phyloP scores from a whole-genome alignment of 1,284 basidiomycete species.

The Tetrapyrgos nigripes region DNA sequence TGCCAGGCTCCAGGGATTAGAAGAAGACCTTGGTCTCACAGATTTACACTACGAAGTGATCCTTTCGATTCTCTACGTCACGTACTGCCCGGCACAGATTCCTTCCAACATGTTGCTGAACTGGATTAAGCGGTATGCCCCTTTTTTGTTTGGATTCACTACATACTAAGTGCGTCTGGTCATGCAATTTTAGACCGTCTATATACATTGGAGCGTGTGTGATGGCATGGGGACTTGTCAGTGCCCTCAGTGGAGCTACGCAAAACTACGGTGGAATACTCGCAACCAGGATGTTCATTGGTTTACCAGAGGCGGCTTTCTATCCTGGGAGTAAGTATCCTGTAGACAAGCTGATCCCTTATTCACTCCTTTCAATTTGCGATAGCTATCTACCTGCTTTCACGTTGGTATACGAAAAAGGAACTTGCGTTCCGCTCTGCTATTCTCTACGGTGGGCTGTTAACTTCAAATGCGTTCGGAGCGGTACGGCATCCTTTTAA shows the following conservation, averaged over 20 bases:
- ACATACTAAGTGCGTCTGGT: not conserved
- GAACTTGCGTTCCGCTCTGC: slow-evolving; percentile 74
- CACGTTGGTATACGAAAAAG: slow-evolving; percentile 72
- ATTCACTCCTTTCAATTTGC: not conserved
- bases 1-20: slow-evolving; percentile 65
- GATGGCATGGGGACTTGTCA: slow-evolving; percentile 68
- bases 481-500: slow-evolving; percentile 58
- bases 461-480: slow-evolving; percentile 83
- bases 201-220: slow-evolving; percentile 67
- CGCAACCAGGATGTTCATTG: slow-evolving; percentile 66
- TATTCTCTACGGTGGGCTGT: slow-evolving; percentile 68
- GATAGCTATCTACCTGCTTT: slow-evolving; percentile 59
- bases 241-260: slow-evolving; percentile 66
- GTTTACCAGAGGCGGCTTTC: slow-evolving; percentile 70
- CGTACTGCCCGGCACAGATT: slow-evolving; percentile 67
- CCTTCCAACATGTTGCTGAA: slow-evolving; percentile 75
- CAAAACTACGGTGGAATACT: slow-evolving; percentile 61
- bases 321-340: slow-evolving; percentile 52
- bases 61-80: slow-evolving; percentile 64
- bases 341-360: not conserved
- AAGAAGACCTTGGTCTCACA: slow-evolving; percentile 60
- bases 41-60: slow-evolving; percentile 68
- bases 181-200: slow-evolving; percentile 53
- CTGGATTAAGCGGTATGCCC: slow-evolving; percentile 51
- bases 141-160: too few relatives aligned